phyloP scores from a whole-genome alignment of 1,139 yeast species.

The Candida sojae region DNA sequence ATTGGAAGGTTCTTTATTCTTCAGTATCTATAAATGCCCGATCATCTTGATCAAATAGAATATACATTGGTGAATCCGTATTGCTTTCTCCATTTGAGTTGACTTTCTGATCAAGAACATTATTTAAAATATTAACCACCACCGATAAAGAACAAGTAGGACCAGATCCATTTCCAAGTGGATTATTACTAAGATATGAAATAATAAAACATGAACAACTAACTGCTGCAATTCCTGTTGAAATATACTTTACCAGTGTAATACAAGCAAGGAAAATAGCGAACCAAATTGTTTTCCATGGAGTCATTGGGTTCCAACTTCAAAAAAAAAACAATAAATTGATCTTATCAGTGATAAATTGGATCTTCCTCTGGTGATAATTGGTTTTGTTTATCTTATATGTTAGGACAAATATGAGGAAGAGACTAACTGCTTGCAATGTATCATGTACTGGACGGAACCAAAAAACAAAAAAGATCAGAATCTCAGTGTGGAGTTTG shows the following conservation, averaged over 20 bases:
- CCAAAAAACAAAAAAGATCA: no score
- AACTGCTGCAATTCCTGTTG: constrained; percentile 1
- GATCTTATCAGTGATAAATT: no score
- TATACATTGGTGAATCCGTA: neutral
- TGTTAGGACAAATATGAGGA: no score
- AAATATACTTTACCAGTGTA: neutral
- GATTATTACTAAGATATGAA: neutral
- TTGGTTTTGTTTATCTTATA: no score
- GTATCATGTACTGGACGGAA: no score
- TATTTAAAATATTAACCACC: neutral
- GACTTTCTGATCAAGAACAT: neutral
- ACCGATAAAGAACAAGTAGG: neutral
- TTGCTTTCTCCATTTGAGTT: neutral
- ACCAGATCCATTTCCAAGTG: constrained; percentile 1
- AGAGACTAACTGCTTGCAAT: no score
- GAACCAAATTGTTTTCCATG: neutral
- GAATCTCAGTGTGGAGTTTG: no score
- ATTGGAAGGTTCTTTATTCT: neutral
- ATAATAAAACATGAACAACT: constrained; percentile 1
- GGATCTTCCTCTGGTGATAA: no score
- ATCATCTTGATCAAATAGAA: neutral
- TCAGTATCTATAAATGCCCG: neutral
- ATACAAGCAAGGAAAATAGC: neutral
- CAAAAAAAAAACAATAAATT: no score
- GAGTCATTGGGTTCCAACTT: neutral